Percentiles rank a stretch among this genome's conserved stretches.
Evolutionary conservation across 441 rosid genomes (phyloP).

Genomic region (Raphanus hybrid): DNA sequence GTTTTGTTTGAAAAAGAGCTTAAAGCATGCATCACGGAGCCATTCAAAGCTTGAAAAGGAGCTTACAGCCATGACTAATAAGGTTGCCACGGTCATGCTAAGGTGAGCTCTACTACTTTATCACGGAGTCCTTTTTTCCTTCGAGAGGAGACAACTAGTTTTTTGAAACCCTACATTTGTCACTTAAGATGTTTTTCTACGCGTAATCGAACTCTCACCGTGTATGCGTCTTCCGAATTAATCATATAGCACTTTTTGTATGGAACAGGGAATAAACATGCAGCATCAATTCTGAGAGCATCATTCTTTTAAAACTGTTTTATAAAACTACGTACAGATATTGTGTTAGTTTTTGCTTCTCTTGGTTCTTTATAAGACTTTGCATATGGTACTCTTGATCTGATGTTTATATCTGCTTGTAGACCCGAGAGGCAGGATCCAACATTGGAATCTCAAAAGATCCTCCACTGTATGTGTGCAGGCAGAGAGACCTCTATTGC

Average conservation of each 20-base stretch:
- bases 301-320: background rate
- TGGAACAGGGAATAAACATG: conserved; percentile 57
- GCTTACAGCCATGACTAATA: conserved; percentile 55
- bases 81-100: conserved; percentile 60
- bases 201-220: background rate
- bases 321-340: background rate
- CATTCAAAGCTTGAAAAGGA: conserved; percentile 50
- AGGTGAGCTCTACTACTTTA: conserved; percentile 50
- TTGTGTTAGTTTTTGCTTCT: conserved; percentile 17
- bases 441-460: conserved; percentile 69
- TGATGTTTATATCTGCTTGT: conserved; percentile 52
- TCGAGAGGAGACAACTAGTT: conserved; percentile 10
- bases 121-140: conserved; percentile 2
- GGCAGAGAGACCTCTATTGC: conserved; percentile 50
- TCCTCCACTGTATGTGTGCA: conserved; percentile 65
- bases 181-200: conserved; percentile 9
- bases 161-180: conserved; percentile 3
- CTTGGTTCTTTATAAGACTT: conserved; percentile 19
- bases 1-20: conserved; percentile 3
- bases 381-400: background rate
- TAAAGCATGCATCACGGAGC: conserved; percentile 58
- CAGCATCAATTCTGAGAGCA: conserved; percentile 28
- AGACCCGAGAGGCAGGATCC: conserved; percentile 87
- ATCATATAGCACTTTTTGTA: conserved; percentile 21
- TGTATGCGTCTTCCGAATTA: conserved; percentile 3